Percentiles rank a stretch among this genome's conserved stretches.
Evolutionary conservation across 495 filamentous ascomycete genomes (phyloP).

Genomic region (Hypomontagnella monticulosa): DNA sequence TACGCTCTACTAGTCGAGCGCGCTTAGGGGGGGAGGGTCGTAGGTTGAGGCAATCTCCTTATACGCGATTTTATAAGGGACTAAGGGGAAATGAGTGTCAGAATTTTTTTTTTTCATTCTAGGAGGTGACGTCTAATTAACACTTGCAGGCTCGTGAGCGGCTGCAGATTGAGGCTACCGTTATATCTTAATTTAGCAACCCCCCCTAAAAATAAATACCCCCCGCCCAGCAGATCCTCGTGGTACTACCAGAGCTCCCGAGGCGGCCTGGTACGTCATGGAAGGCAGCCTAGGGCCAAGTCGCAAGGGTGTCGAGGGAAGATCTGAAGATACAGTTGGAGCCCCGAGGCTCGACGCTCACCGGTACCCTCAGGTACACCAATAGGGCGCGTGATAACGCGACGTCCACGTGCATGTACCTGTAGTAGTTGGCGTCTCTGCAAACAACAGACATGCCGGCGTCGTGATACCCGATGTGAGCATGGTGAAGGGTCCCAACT

Average conservation of each 20-base stretch:
- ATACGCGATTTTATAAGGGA: conserved; percentile 8
- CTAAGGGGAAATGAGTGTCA: neutral
- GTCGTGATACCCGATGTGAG: conserved; percentile 9
- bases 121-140: conserved; percentile 45
- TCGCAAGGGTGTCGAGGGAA: conserved; percentile 18
- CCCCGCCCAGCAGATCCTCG: conserved; percentile 25
- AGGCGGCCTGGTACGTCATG: conserved; percentile 25
- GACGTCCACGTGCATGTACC: conserved; percentile 29
- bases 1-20: conserved; percentile 12
- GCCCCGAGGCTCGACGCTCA: conserved; percentile 17
- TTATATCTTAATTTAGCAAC: conserved; percentile 46
- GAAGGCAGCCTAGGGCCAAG: conserved; percentile 25
- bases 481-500: neutral
- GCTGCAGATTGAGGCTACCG: conserved; percentile 48
- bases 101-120: conserved; percentile 9
- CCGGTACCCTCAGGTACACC: conserved; percentile 27
- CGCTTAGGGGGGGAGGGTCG: conserved; percentile 29
- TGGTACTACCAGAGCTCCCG: conserved; percentile 32
- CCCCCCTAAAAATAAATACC: conserved; percentile 39
- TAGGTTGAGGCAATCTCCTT: conserved; percentile 12
- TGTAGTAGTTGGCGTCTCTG: conserved; percentile 23
- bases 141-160: conserved; percentile 34
- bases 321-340: conserved; percentile 27
- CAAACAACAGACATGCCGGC: conserved; percentile 11
- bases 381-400: conserved; percentile 35